Percentiles rank a stretch among this genome's conserved stretches.
Evolutionary conservation across 805 yeast genomes (phyloP).

Genomic region (Metschnikowia noctiluminum): DNA sequence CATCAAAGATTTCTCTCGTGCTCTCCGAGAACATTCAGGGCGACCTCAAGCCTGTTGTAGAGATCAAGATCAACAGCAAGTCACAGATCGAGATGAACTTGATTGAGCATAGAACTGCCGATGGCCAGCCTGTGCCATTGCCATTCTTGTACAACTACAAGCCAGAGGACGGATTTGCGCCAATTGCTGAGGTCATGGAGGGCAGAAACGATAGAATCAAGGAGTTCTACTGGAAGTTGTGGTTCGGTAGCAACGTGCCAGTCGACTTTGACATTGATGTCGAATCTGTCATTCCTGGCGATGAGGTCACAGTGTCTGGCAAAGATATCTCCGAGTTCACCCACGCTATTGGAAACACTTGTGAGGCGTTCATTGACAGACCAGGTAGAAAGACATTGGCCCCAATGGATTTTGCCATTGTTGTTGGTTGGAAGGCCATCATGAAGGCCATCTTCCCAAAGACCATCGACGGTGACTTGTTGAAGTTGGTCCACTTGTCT

Average conservation of each 20-base stretch:
- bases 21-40: conserved; percentile 74
- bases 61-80: conserved; percentile 49
- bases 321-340: conserved; percentile 87
- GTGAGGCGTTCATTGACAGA: conserved; percentile 92
- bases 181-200: conserved; percentile 84
- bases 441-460: conserved; percentile 97
- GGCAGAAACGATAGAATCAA: conserved; percentile 92
- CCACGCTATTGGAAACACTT: conserved; percentile 94
- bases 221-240: conserved; percentile 93
- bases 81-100: conserved; percentile 64
- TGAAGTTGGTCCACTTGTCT: conserved; percentile 90
- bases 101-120: conserved; percentile 86
- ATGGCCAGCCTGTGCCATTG: conserved; percentile 68
- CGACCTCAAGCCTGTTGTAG: conserved; percentile 61
- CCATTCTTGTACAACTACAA: conserved; percentile 75
- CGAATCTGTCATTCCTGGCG: conserved; percentile 67
- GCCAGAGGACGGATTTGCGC: conserved; percentile 91
- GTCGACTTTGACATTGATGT: conserved; percentile 73
- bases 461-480: conserved; percentile 92
- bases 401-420: conserved; percentile 99
- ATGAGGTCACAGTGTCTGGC: conserved; percentile 61
- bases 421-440: conserved; percentile 97
- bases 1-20: conserved; percentile 57
- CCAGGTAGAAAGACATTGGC: conserved; percentile 82
- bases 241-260: conserved; percentile 70